A percentile compares a stretch with the other conserved stretches of the same genome.
Conservation (phyloP, 2,329 filamentous ascomycete species). For the Aspergillus eucalypticola region DNA sequence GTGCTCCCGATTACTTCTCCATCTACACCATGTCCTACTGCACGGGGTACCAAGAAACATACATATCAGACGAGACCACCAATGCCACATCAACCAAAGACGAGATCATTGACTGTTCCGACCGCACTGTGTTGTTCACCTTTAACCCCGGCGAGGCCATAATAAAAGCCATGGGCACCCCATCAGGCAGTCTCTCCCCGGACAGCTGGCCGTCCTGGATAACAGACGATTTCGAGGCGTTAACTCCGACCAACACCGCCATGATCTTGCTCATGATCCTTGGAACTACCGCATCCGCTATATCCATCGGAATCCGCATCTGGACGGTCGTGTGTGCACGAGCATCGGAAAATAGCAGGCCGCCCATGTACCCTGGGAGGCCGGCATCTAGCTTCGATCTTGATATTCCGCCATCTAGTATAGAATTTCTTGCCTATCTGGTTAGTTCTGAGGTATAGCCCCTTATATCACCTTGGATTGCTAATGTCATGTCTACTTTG, state of each 20-base stretch:
- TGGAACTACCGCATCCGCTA: neutral
- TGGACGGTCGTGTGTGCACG: neutral
- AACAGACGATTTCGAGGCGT: slow-evolving; percentile 6
- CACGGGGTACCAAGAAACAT: neutral
- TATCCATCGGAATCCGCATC: neutral
- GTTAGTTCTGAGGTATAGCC: neutral
- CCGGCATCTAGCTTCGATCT: neutral
- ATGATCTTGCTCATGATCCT: slow-evolving; percentile 10
- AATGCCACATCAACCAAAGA: slow-evolving; percentile 1
- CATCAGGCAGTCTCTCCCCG: neutral
- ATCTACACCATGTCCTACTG: slow-evolving; percentile 14
- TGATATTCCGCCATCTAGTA: neutral
- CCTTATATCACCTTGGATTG: neutral
- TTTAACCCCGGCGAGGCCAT: slow-evolving; percentile 9
- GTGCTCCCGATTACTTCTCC: slow-evolving; percentile 9
- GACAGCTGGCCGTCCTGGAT: slow-evolving; percentile 8
- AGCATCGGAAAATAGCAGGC: neutral
- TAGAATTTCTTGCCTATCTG: neutral
- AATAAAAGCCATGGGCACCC: neutral
- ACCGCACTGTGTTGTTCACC: slow-evolving; percentile 5
- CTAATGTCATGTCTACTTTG: neutral
- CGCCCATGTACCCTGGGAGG: neutral
- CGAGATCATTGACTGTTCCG: slow-evolving; percentile 5
- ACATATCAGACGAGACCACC: neutral
- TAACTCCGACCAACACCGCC: slow-evolving; percentile 3